A percentile compares a stretch with the other conserved stretches of the same genome.
phyloP scores from a whole-genome alignment of 371 early-diverging fungal species.

The Capniomyces stellatus region DNA sequence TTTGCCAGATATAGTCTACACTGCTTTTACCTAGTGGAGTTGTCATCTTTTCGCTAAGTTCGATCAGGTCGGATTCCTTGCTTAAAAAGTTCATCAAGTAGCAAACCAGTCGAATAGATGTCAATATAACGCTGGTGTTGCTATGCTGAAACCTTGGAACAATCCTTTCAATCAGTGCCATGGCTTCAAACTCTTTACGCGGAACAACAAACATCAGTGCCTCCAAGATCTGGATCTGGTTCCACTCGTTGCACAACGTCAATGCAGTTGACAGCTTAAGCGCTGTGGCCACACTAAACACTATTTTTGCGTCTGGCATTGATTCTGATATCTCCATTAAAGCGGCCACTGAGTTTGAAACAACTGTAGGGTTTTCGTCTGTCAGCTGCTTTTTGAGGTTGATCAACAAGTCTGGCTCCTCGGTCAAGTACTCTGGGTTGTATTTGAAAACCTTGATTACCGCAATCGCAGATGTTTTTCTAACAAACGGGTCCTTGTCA shows the following conservation, averaged over 20 bases:
- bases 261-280: conserved; percentile 81
- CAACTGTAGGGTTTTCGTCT: conserved; percentile 88
- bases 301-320: conserved; percentile 61
- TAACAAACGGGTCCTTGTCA: conserved; percentile 68
- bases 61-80: conserved; percentile 44
- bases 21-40: conserved; percentile 63
- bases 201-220: conserved; percentile 73
- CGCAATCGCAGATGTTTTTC: conserved; percentile 31
- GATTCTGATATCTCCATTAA: conserved; percentile 82
- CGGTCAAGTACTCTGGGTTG: conserved; percentile 33
- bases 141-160: conserved; percentile 88
- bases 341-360: conserved; percentile 90
- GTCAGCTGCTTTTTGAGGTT: conserved; percentile 72
- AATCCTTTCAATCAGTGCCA: conserved; percentile 77
- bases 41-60: conserved; percentile 59
- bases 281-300: conserved; percentile 56
- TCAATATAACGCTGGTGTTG: conserved; percentile 87
- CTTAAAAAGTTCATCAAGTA: conserved; percentile 78
- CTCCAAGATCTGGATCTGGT: conserved; percentile 76
- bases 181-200: conserved; percentile 68
- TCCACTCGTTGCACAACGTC: conserved; percentile 96
- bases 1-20: too few species aligned
- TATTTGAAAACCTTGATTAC: conserved; percentile 50
- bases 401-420: conserved; percentile 62
- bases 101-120: conserved; percentile 72